Conservation (phyloP, 2,329 filamentous ascomycete species). For the Microsporum canis region DNA sequence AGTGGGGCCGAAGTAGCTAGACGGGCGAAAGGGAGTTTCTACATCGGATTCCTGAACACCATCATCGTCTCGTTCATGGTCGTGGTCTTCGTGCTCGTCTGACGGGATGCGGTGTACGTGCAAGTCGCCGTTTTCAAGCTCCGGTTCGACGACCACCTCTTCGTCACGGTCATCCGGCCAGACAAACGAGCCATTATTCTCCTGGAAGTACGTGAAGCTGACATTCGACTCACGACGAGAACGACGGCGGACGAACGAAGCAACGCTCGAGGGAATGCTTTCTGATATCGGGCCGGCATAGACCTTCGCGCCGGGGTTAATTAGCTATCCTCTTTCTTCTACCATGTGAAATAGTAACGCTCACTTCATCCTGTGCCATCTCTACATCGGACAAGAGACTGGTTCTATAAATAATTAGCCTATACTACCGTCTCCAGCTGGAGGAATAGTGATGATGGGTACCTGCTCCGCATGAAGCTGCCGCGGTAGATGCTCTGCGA, state of each 20-base stretch:
- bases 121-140: slow-evolving; percentile 32
- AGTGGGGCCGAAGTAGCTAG: slow-evolving; percentile 15
- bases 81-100: slow-evolving; percentile 22
- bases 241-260: slow-evolving; percentile 80
- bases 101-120: not conserved
- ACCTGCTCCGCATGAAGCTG: slow-evolving; percentile 32
- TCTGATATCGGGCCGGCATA: slow-evolving; percentile 91
- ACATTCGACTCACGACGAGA: slow-evolving; percentile 69
- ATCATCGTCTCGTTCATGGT: not conserved
- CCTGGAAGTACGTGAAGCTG: slow-evolving; percentile 78
- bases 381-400: slow-evolving; percentile 93
- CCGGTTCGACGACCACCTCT: slow-evolving; percentile 34
- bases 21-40: slow-evolving; percentile 7
- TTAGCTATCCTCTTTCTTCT: not conserved
- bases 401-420: slow-evolving; percentile 7
- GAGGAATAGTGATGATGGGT: not conserved
- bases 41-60: slow-evolving; percentile 16
- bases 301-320: slow-evolving; percentile 37
- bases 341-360: slow-evolving; percentile 17
- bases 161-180: slow-evolving; percentile 43
- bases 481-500: slow-evolving; percentile 7
- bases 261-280: slow-evolving; percentile 85
- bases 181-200: slow-evolving; percentile 52
- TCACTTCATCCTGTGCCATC: slow-evolving; percentile 91
- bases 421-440: not conserved